A percentile compares a stretch with the other conserved stretches of the same genome.
Evolutionary conservation across 2,329 filamentous ascomycete species (phyloP).

Genomic region (Huntiella omanensis): DNA sequence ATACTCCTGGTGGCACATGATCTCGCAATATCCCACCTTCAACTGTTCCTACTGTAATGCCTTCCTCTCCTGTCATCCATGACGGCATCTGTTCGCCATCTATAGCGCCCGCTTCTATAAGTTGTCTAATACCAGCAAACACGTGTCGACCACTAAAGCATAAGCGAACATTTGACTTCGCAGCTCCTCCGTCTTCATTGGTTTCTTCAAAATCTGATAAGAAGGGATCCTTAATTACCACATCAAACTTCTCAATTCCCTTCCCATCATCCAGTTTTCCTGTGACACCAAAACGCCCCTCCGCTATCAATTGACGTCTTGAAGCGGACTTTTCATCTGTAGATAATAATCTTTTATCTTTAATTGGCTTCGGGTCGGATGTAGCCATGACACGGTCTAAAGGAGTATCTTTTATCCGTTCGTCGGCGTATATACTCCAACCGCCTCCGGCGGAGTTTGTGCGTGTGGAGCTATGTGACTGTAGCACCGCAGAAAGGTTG

Average conservation of each 20-base stretch:
- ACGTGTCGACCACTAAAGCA: constrained; percentile 61
- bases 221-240: constrained; percentile 23
- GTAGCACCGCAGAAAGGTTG: constrained; percentile 50
- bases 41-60: constrained; percentile 55
- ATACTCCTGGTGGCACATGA: constrained; percentile 18
- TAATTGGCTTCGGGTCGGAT: too few species aligned
- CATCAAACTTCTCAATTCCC: constrained; percentile 42
- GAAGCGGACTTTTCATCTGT: constrained; percentile 23
- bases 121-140: constrained; percentile 58
- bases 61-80: constrained; percentile 81
- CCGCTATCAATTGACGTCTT: constrained; percentile 39
- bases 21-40: constrained; percentile 44
- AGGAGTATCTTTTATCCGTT: constrained; percentile 33
- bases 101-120: constrained; percentile 59
- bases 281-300: constrained; percentile 50
- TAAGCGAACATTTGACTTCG: constrained; percentile 38
- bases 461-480: constrained; percentile 48
- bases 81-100: constrained; percentile 65
- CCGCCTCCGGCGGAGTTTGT: constrained; percentile 56
- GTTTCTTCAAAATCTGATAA: background rate
- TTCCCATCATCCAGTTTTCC: constrained; percentile 36
- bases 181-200: constrained; percentile 4
- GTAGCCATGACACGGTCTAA: constrained; percentile 24
- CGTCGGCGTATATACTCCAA: constrained; percentile 61
- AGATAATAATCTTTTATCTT: too few species aligned